phyloP scores from a whole-genome alignment of 225 moss, liverwort and hornwort genomes.

The Rhytidiadelphus loreus region DNA sequence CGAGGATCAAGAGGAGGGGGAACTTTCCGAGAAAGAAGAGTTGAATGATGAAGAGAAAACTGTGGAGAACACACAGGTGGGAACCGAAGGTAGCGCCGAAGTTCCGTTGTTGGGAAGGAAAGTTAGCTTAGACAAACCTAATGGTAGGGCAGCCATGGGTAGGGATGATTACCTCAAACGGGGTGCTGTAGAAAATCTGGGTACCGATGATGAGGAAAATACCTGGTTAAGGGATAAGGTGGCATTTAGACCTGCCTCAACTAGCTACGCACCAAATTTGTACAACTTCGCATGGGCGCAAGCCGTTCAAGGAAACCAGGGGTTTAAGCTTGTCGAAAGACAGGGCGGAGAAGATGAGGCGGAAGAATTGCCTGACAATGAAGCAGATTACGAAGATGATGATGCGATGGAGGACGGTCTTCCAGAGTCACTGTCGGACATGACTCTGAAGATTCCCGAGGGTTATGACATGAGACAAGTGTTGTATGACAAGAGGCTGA shows the following conservation, averaged over 20 bases:
- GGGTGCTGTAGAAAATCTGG: constrained; percentile 26
- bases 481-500: constrained; percentile 33
- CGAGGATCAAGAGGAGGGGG: constrained; percentile 96
- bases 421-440: constrained; percentile 20
- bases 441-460: constrained; percentile 52
- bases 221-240: constrained; percentile 39
- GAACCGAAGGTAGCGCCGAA: background rate
- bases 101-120: constrained; percentile 23
- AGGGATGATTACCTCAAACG: constrained; percentile 27
- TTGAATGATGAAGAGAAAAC: constrained; percentile 18
- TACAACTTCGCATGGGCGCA: constrained; percentile 98
- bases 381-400: constrained; percentile 19
- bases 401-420: constrained; percentile 21
- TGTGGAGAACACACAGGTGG: background rate
- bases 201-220: constrained; percentile 38
- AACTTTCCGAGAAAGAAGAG: constrained; percentile 69
- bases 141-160: constrained; percentile 5
- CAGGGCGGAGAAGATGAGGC: constrained; percentile 10
- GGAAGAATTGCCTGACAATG: constrained; percentile 25
- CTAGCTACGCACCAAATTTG: constrained; percentile 61
- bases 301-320: constrained; percentile 74
- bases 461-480: constrained; percentile 57
- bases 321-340: constrained; percentile 33
- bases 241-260: constrained; percentile 40
- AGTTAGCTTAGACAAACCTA: constrained; percentile 44